phyloP scores from a whole-genome alignment of 495 filamentous ascomycete genomes.

The Xeromyces bisporus region DNA sequence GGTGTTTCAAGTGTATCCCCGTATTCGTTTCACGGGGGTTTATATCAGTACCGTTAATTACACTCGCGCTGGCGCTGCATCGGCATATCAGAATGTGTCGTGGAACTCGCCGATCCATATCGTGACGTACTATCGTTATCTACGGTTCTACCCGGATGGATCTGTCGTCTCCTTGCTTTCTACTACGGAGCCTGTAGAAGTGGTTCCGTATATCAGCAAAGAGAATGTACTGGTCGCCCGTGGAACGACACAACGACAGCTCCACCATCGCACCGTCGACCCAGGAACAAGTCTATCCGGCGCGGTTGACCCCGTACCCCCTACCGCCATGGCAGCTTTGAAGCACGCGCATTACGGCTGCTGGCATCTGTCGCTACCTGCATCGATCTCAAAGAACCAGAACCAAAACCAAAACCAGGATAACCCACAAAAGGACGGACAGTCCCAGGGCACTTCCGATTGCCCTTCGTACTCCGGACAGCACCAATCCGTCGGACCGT shows the following conservation, averaged over 20 bases:
- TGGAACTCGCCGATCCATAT: slow-evolving; percentile 86
- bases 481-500: neutral
- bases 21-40: slow-evolving; percentile 81
- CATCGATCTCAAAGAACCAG: slow-evolving; percentile 3
- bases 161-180: slow-evolving; percentile 60
- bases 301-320: slow-evolving; percentile 17
- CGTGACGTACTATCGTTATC: slow-evolving; percentile 93
- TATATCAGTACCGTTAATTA: slow-evolving; percentile 98
- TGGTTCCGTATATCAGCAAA: slow-evolving; percentile 55
- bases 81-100: slow-evolving; percentile 32
- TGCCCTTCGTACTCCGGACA: slow-evolving; percentile 5
- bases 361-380: slow-evolving; percentile 37
- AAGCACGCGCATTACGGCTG: slow-evolving; percentile 43
- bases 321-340: slow-evolving; percentile 29
- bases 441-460: too few species aligned
- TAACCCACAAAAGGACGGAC: neutral
- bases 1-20: slow-evolving; percentile 68
- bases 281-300: slow-evolving; percentile 21
- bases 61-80: slow-evolving; percentile 56
- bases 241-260: slow-evolving; percentile 10
- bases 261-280: slow-evolving; percentile 20
- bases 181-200: slow-evolving; percentile 65
- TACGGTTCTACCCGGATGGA: slow-evolving; percentile 88
- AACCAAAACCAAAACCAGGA: slow-evolving; percentile 3
- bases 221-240: slow-evolving; percentile 27